Base-by-base conservation (phyloP, 129 eudicot species). In the Centaurea solstitialis region DNA sequence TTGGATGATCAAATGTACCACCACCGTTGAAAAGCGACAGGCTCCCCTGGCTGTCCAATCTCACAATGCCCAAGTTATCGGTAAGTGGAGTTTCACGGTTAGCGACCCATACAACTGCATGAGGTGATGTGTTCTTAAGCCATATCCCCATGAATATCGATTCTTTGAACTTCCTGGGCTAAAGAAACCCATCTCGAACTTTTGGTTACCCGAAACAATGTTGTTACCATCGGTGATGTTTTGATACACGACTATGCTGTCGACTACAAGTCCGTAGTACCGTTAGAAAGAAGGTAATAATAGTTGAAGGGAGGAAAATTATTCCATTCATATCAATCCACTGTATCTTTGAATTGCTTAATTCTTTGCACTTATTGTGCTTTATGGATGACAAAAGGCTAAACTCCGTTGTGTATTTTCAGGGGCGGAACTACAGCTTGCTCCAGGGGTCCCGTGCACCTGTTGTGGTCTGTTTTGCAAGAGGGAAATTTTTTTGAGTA, bases 141-240 rank as follows among this genome's bases (percentile, higher is more conserved):
- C 81, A 82, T 50, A 75, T 82, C 3, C 85, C 77, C 30, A 82
- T 20, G 50, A n/a, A n/a, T 76, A 76, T 12, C 86, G 73, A 39
- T 76, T 57, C 8, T 28, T 57, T 13, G 86, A 70, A 38, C 45
- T 71, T 7, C 84, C 86, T 12, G 87, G 85, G 28, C 64, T 86
- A 85, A 82, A 86, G 65, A 86, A 86, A 20, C 86, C 89, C 24
- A 86, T 21, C 65, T 79, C 85, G 37, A 83, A 87, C 12, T 4
- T 66, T 79, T 69, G 67, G 17, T 45, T 66, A 7, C 39, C 24
- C 2, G 85, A 85, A 64, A 85, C 81, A 41, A 85, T 64, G 40
- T 79, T 80, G 10, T 80, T 79, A 20, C 82, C 85, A 76, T 85
- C 85, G 23, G 76, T 62, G 45, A 85, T 45, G 64, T 38, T 62